Conservation (phyloP, 148 eudicot species). For the Fagopyrum homotropicum region DNA sequence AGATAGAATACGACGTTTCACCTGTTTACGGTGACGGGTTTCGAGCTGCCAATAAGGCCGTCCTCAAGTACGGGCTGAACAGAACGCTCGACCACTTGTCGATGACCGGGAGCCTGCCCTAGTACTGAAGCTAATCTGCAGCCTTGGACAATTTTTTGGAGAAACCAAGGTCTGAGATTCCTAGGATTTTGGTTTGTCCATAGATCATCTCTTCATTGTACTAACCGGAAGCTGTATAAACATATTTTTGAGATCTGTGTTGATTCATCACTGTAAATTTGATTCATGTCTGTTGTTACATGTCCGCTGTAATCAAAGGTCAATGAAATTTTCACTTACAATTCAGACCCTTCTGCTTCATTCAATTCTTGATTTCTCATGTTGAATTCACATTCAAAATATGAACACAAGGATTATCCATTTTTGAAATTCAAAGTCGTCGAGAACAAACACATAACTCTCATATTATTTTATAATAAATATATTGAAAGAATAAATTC, state of each 20-base stretch:
- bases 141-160: neutral
- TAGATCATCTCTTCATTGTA: neutral
- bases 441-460: neutral
- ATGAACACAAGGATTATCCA: neutral
- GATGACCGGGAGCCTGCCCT: conserved; percentile 59
- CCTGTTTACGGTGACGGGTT: conserved; percentile 72
- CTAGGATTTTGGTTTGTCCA: neutral
- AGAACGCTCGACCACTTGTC: conserved; percentile 62
- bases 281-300: too few relatives aligned
- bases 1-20: conserved; percentile 65
- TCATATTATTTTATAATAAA: neutral
- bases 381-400: too few relatives aligned
- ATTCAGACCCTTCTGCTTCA: too few relatives aligned
- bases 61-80: conserved; percentile 50
- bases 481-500: neutral
- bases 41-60: conserved; percentile 62
- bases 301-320: too few relatives aligned
- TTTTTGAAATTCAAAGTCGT: neutral
- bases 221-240: neutral
- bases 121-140: conserved; percentile 18
- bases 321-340: too few relatives aligned
- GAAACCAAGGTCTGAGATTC: neutral
- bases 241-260: neutral
- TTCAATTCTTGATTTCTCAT: too few relatives aligned
- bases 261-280: neutral